Percentiles rank a stretch among this genome's conserved stretches.
These are phyloP conservation scores for Mycosphaerella sp. DNA, from an alignment of 2,329 filamentous ascomycete species.

Conservation along the genomic window DNA sequence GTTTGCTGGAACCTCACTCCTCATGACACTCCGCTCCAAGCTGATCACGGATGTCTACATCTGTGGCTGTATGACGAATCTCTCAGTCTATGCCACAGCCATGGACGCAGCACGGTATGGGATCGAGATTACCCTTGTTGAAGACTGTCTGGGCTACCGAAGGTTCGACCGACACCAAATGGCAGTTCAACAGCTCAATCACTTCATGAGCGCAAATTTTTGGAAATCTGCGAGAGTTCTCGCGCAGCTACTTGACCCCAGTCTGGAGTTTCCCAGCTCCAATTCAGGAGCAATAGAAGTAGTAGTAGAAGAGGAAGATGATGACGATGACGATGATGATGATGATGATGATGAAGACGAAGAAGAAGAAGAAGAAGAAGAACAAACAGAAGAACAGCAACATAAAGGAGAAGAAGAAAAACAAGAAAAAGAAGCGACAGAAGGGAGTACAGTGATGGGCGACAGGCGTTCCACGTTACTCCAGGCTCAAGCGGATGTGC, in stretches of 20 bases:
- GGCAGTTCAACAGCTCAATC: constrained; percentile 63
- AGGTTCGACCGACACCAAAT: constrained; percentile 60
- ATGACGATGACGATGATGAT: not conserved
- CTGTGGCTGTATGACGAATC: constrained; percentile 77
- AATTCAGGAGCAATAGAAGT: not conserved
- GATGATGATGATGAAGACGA: constrained; percentile 10
- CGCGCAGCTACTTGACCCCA: constrained; percentile 19
- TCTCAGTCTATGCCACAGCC: constrained; percentile 85
- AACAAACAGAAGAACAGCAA: not conserved
- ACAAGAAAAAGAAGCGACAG: no score
- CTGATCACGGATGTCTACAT: constrained; percentile 86
- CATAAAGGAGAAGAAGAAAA: no score
- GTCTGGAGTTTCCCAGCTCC: not conserved
- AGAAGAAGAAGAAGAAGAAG: not conserved
- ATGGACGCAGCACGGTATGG: constrained; percentile 85
- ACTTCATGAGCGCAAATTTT: constrained; percentile 67
- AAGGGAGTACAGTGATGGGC: no score
- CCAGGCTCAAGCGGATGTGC: not conserved
- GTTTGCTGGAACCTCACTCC: constrained; percentile 65
- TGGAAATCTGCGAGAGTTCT: constrained; percentile 49
- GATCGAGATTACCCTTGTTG: constrained; percentile 75
- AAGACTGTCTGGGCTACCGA: constrained; percentile 82
- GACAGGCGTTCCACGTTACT: not conserved
- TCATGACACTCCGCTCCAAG: constrained; percentile 72
- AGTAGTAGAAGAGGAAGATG: not conserved